Evolutionary conservation across 441 rosid species (phyloP).

Genomic region (Kokia cookei): DNA sequence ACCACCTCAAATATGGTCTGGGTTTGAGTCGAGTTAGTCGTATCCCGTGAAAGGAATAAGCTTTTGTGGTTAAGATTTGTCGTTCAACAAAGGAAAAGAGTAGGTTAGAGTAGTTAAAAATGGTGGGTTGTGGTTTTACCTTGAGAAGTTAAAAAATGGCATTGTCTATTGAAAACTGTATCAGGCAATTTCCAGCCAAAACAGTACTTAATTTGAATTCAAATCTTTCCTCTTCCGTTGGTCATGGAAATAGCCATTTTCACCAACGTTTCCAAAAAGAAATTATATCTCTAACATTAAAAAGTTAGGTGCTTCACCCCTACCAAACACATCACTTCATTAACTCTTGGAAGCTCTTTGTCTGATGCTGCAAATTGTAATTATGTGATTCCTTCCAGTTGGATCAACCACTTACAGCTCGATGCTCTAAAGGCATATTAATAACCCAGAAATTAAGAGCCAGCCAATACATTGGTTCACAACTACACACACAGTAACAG

Average conservation of each 20-base stretch:
- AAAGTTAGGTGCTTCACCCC: background rate
- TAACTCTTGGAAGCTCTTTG: background rate
- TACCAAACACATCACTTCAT: background rate
- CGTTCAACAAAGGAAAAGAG: too few relatives aligned
- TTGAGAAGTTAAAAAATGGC: background rate
- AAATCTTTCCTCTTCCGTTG: background rate
- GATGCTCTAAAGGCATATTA: background rate
- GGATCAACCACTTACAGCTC: background rate
- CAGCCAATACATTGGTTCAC: background rate
- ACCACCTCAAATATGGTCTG: too few relatives aligned
- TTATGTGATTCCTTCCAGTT: background rate
- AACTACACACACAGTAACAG: background rate
- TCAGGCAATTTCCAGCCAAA: background rate
- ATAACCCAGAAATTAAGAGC: background rate
- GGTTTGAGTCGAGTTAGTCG: too few relatives aligned
- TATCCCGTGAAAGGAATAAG: too few relatives aligned
- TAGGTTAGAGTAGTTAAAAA: too few relatives aligned
- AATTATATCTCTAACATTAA: background rate
- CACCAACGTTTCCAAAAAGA: background rate
- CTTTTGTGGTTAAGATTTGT: too few relatives aligned
- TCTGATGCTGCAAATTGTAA: background rate
- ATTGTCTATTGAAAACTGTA: background rate
- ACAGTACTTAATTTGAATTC: background rate
- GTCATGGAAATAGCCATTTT: background rate
- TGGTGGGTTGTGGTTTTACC: background rate